Evolutionary conservation across 2,329 filamentous ascomycete species (phyloP).

Genomic region (Didymella pinodella): DNA sequence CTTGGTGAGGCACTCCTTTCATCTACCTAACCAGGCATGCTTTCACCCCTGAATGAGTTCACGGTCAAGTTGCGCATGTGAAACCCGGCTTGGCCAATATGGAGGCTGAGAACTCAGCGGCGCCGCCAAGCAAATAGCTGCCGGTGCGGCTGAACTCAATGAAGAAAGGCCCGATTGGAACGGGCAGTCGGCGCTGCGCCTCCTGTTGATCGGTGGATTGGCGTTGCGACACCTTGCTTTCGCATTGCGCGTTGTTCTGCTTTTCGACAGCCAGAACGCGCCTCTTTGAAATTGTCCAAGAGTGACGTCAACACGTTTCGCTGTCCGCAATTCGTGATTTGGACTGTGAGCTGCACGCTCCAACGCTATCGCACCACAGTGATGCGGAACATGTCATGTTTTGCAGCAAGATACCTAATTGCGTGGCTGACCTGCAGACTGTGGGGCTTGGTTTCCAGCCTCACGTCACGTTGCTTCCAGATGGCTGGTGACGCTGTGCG

Average conservation of each 20-base stretch:
- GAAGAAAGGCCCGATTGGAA: constrained; percentile 10
- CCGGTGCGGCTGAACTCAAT: constrained; percentile 19
- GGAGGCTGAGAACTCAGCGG: constrained; percentile 10
- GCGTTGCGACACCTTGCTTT: constrained; percentile 7
- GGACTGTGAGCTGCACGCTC: constrained; percentile 6
- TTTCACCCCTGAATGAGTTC: not conserved
- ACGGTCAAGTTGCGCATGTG: not conserved
- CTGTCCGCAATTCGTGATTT: constrained; percentile 4
- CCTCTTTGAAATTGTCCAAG: constrained; percentile 5
- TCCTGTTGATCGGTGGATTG: constrained; percentile 11
- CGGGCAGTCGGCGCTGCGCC: not conserved
- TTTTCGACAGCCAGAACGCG: not conserved
- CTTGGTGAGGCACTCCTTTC: too few species aligned
- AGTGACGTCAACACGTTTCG: constrained; percentile 12
- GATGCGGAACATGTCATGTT: constrained; percentile 2
- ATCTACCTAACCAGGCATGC: not conserved
- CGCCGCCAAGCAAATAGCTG: constrained; percentile 3
- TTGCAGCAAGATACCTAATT: not conserved
- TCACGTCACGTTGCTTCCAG: constrained; percentile 13
- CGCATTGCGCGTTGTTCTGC: constrained; percentile 7
- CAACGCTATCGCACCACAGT: not conserved
- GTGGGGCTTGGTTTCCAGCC: constrained; percentile 1
- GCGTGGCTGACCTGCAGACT: constrained; percentile 9
- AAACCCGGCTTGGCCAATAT: not conserved
- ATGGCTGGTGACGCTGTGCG: constrained; percentile 13